Evolutionary conservation across 495 filamentous ascomycete species (phyloP), one percentile per base, ranked within the genome.

Genomic region (Cryomyces antarcticus): DNA sequence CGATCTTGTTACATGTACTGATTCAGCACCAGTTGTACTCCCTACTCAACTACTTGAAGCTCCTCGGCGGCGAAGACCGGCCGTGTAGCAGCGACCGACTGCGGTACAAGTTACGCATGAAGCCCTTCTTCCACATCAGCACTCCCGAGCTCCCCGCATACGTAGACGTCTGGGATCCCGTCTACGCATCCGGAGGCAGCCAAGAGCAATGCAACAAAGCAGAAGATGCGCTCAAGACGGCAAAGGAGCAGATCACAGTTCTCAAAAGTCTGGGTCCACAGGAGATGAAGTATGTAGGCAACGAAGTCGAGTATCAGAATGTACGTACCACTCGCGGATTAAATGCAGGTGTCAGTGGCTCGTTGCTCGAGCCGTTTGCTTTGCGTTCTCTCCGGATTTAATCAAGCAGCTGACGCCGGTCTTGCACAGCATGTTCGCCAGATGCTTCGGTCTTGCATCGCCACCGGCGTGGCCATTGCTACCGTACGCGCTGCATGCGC

Each of bases 101-200:
- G 28, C 75, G 87, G 5, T 93, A 93, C 58, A 77, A 89, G 48
- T 61, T 93, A 3, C 79, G 89, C 31, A 89, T 94, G 85, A 88
- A 83, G 52, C 84, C 85, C 0, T 95, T 93, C 46, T 62, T 77
- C 5, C 52, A 61, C 5, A 72, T 95, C 35, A 65, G 68, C 17
- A 59, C 84, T 6, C 83, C 85, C 0, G 72, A 77, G 46, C 61
- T 86, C n/a, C 72, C 79, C 0, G 62, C 74, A 0, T 84, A 68
- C 44, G 9, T 13, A 36, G 33, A 39, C n/a, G 2, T 11, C 27
- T 35, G 33, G 12, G 33, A 9, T 12, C 33, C 33, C 33, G 7
- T 9, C 33, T 35, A 9, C 33, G 33, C 38, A 11, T 9, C 38
- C n/a, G n/a, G 9, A n/a, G 10, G 38, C 7, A 17, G 38, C 17